A percentile compares a stretch with the other conserved stretches of the same genome.
phyloP scores from a whole-genome alignment of 371 early-diverging fungal genomes.

The Nematocida ausubeli region DNA sequence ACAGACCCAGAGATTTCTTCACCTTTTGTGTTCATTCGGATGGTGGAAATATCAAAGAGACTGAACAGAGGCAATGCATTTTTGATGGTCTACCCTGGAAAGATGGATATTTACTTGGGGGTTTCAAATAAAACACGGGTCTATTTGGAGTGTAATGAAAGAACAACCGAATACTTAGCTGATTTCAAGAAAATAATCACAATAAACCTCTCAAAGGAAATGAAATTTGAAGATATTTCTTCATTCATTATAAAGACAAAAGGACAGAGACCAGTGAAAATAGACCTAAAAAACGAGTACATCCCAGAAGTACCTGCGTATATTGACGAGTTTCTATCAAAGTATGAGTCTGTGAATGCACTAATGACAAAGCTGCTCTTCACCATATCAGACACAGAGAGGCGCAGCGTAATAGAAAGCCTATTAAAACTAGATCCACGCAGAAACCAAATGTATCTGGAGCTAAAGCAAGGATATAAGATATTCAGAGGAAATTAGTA shows the following conservation, averaged over 20 bases:
- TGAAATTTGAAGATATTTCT: background rate
- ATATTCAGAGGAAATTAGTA: slow-evolving; percentile 5
- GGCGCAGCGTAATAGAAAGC: slow-evolving; percentile 21
- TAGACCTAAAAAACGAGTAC: slow-evolving; percentile 4
- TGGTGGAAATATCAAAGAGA: slow-evolving; percentile 17
- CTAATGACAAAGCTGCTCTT: slow-evolving; percentile 37
- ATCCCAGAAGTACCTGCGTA: slow-evolving; percentile 3
- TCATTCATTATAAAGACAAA: background rate
- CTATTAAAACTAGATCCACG: slow-evolving; percentile 39
- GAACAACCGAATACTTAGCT: background rate
- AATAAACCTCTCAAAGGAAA: slow-evolving; percentile 1
- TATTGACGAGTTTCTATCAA: slow-evolving; percentile 31
- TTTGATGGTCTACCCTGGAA: slow-evolving; percentile 19
- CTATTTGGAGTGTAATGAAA: slow-evolving; percentile 8
- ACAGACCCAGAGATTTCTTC: slow-evolving; percentile 53
- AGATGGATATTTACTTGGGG: slow-evolving; percentile 34
- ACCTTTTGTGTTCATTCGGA: slow-evolving; percentile 51
- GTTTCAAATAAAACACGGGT: slow-evolving; percentile 10
- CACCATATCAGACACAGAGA: slow-evolving; percentile 19
- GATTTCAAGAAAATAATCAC: background rate
- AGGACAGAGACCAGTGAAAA: background rate
- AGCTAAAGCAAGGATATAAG: slow-evolving; percentile 10
- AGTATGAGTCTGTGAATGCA: slow-evolving; percentile 4
- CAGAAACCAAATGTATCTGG: slow-evolving; percentile 45
- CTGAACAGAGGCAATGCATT: slow-evolving; percentile 30